phyloP scores from a whole-genome alignment of 176 grass and related monocot genomes.

The Rhynchospora breviuscula region DNA sequence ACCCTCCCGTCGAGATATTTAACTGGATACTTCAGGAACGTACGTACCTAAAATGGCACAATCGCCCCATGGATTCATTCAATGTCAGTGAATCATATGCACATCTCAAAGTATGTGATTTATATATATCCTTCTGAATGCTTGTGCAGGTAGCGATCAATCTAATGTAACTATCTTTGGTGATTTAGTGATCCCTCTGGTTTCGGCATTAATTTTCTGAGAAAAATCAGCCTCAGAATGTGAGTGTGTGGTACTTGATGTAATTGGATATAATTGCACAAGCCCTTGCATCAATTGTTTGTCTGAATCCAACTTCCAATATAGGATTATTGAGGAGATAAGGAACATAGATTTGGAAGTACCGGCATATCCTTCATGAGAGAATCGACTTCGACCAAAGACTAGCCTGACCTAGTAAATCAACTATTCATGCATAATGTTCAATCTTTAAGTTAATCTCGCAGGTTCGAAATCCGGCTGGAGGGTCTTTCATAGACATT shows the following conservation, averaged over 20 bases:
- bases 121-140: conserved; percentile 40
- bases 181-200: conserved; percentile 46
- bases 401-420: conserved; percentile 56
- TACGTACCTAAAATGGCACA: conserved; percentile 20
- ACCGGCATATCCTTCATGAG: conserved; percentile 42
- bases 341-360: conserved; percentile 62
- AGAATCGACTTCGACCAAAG: conserved; percentile 40
- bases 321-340: conserved; percentile 47
- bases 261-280: conserved; percentile 48
- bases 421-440: conserved; percentile 68
- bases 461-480: too few species aligned
- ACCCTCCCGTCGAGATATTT: conserved; percentile 17
- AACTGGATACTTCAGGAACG: conserved; percentile 6
- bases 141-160: conserved; percentile 45
- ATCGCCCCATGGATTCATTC: conserved; percentile 14
- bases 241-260: conserved; percentile 54
- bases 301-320: conserved; percentile 37
- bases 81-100: conserved; percentile 28
- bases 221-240: conserved; percentile 45
- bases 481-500: too few species aligned
- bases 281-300: conserved; percentile 57
- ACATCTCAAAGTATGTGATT: conserved; percentile 36
- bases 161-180: conserved; percentile 54
- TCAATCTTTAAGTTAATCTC: conserved; percentile 43
- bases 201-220: conserved; percentile 44